Evolutionary conservation across 2,329 filamentous ascomycete species (phyloP).

Genomic region (Tolypocladium amazonense): DNA sequence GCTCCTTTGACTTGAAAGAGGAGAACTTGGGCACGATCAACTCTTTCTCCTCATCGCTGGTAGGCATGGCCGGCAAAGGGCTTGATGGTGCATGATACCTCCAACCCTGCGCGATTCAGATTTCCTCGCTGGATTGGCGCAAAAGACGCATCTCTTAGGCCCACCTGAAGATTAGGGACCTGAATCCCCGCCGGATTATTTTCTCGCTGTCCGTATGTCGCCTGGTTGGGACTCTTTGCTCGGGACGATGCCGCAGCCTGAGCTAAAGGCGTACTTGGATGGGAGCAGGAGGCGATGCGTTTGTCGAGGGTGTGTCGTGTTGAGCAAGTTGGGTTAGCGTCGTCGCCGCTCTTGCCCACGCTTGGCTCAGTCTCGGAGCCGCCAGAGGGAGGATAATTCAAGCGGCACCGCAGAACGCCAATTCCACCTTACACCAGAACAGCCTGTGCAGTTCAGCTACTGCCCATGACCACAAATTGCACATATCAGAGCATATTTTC

Average conservation of each 20-base stretch:
- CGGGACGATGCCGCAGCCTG: neutral
- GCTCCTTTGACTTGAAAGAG: slow-evolving; percentile 51
- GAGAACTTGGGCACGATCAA: slow-evolving; percentile 52
- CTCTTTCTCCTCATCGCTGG: slow-evolving; percentile 10
- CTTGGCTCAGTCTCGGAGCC: no score
- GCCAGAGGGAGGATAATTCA: no score
- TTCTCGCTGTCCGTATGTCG: neutral
- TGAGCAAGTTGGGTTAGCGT: no score
- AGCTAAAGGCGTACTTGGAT: no score
- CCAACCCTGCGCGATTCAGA: neutral
- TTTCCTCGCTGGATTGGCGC: neutral
- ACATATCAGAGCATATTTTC: no score
- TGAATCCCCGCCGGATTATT: no score
- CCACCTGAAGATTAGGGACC: neutral
- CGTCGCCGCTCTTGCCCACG: no score
- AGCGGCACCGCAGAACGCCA: no score
- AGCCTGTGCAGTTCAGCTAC: no score
- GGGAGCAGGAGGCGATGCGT: neutral
- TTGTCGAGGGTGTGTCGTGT: no score
- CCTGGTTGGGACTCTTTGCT: neutral
- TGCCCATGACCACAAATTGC: no score
- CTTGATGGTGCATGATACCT: neutral
- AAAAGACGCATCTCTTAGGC: neutral
- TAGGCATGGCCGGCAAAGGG: slow-evolving; percentile 13
- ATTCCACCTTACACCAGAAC: no score